These are phyloP conservation scores for Monilinia fructicola DNA, from an alignment of 2,329 filamentous ascomycete species.

Conservation along the genomic window DNA sequence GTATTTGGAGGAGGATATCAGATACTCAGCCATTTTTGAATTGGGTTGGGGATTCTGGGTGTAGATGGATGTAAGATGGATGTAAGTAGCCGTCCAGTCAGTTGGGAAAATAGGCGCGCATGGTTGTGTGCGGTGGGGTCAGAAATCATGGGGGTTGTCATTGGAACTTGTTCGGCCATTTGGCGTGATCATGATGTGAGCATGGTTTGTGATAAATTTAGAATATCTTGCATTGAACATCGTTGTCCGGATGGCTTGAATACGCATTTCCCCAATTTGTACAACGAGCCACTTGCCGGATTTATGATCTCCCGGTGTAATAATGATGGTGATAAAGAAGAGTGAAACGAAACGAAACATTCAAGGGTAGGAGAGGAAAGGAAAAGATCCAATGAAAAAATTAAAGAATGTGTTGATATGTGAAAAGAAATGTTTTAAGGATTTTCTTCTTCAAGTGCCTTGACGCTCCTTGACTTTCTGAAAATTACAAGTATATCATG, in stretches of 20 bases:
- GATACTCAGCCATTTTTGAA: slow-evolving; percentile 11
- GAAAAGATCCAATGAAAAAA: background rate
- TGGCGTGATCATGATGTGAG: background rate
- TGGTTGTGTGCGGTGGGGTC: background rate
- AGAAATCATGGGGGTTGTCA: slow-evolving; percentile 2
- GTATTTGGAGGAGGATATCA: background rate
- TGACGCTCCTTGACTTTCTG: background rate
- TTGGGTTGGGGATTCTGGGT: background rate
- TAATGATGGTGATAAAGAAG: background rate
- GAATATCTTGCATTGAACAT: slow-evolving; percentile 10
- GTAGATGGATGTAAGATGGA: background rate
- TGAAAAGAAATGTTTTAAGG: background rate
- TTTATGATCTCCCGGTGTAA: background rate
- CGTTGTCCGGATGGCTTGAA: slow-evolving; percentile 11
- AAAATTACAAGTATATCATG: slow-evolving; percentile 5
- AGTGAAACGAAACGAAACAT: background rate
- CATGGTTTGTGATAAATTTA: slow-evolving; percentile 15
- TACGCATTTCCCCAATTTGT: slow-evolving; percentile 19
- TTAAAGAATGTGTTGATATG: background rate
- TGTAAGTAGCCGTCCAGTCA: slow-evolving; percentile 1
- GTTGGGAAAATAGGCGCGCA: slow-evolving; percentile 13
- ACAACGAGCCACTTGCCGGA: slow-evolving; percentile 15
- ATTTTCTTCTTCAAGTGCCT: background rate
- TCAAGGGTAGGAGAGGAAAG: background rate
- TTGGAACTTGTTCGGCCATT: background rate